Percentiles rank a stretch among this genome's conserved stretches.
Evolutionary conservation across 306 rosid genomes (phyloP).

Genomic region (Albizia julibrissin): DNA sequence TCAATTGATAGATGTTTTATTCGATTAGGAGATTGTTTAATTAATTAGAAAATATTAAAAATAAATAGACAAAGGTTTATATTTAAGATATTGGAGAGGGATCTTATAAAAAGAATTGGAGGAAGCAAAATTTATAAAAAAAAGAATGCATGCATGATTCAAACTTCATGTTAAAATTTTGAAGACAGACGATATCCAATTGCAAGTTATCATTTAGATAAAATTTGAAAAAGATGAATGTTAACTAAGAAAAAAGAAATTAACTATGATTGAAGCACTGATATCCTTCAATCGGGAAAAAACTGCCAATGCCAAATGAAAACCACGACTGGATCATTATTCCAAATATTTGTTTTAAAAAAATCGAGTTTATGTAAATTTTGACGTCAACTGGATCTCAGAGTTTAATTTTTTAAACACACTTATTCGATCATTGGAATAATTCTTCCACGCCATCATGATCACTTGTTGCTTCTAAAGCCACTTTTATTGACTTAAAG

Average conservation of each 20-base stretch:
- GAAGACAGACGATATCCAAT: neutral
- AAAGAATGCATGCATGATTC: neutral
- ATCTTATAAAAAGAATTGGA: neutral
- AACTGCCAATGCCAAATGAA: neutral
- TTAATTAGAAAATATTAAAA: neutral
- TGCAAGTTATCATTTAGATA: neutral
- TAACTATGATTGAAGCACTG: neutral
- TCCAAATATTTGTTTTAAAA: neutral
- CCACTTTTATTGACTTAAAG: slow-evolving; percentile 20
- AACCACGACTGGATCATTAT: neutral
- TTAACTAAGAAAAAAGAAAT: neutral
- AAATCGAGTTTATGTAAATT: neutral
- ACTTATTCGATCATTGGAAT: neutral
- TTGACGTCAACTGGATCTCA: neutral
- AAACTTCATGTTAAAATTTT: neutral
- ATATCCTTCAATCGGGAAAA: neutral
- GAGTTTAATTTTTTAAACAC: neutral
- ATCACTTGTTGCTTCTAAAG: slow-evolving; percentile 7
- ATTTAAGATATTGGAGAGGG: neutral
- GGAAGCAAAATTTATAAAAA: neutral
- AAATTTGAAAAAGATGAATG: slow-evolving; percentile 12
- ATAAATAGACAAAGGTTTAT: neutral
- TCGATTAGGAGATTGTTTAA: neutral
- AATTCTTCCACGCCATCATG: neutral
- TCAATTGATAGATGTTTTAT: neutral